These are phyloP conservation scores for Atkinsonella hypoxylon DNA, from an alignment of 2,329 filamentous ascomycete species.

Conservation along the genomic window DNA sequence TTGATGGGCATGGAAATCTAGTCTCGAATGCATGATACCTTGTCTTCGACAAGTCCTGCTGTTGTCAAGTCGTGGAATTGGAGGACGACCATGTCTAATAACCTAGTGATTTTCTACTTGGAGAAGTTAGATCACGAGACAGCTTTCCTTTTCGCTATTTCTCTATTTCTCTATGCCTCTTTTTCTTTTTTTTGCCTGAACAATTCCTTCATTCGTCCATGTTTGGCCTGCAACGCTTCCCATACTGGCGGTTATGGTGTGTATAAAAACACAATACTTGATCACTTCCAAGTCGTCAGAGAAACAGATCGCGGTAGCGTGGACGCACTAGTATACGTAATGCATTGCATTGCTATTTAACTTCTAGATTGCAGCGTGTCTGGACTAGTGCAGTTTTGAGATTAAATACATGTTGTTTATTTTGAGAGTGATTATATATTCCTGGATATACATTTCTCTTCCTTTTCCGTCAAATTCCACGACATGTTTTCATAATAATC, in stretches of 20 bases:
- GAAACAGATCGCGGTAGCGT: neutral
- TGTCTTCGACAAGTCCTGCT: neutral
- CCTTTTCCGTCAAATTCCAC: no score
- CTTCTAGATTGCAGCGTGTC: neutral
- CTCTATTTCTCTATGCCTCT: neutral
- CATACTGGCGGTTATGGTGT: neutral
- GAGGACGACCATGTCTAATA: no score
- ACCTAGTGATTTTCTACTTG: no score
- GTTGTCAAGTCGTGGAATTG: neutral
- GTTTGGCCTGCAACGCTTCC: neutral
- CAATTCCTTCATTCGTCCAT: neutral
- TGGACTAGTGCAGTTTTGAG: neutral
- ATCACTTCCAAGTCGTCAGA: neutral
- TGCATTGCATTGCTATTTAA: no score
- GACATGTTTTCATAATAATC: conserved; percentile 18
- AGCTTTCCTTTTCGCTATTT: neutral
- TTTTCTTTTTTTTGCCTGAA: neutral
- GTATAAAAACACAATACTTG: neutral
- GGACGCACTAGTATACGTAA: neutral
- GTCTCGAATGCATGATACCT: conserved; percentile 8
- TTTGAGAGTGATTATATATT: neutral
- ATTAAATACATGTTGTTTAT: neutral
- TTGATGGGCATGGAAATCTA: conserved; percentile 83
- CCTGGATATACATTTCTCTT: no score
- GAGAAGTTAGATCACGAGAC: no score